Base-by-base conservation (phyloP, 495 filamentous ascomycete species). In the Saxophila tyrrhenica region DNA sequence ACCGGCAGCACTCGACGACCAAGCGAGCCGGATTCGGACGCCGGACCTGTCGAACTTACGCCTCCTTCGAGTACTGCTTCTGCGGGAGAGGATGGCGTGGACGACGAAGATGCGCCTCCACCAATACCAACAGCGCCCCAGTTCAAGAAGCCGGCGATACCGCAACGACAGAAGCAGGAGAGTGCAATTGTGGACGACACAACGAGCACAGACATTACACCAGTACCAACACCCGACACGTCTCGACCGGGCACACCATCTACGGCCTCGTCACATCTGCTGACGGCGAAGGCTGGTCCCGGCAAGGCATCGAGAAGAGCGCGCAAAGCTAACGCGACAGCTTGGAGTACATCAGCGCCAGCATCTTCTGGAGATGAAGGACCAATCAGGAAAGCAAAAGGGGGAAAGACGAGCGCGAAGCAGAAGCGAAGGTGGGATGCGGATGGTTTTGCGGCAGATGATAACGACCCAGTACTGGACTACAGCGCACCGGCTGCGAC, bases 371-470 rank as follows among this genome's bases (percentile, higher is more conserved):
- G 89, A 0, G 92, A 96, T 53, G 89, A 96, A 63, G 75, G 70
- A 17, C 54, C 75, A 2, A 62, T 69, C 21, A 82, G 79, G 60
- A 70, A 73, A 25, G 85, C 81, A 65, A 52, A 50, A 48, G 56
- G 10, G 2, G 52, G 38, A 19, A 68, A 64, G 43, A 43, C 21
- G 25, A 25, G 47, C 5, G 47, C 52, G 7, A 98, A 98, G 75
- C 89, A 86, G 59, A 82, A 84, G 63, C 81, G 94, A 48, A 86
- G 80, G 61, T 98, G 92, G 92, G 85, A 91, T 67, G 88, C 83
- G 0, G 86, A 91, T 66, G 92, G 92, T 8, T 72, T 84, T 50
- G 89, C 86, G 9, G 87, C 90, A 60, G 92, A 95, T 62, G 87
- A 89, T 49, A 85, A 83, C 57, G 64, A 62, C 35, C 72, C 79